Conservation (phyloP, 1,284 basidiomycete genomes). For the Tylopilus orsonianus region DNA sequence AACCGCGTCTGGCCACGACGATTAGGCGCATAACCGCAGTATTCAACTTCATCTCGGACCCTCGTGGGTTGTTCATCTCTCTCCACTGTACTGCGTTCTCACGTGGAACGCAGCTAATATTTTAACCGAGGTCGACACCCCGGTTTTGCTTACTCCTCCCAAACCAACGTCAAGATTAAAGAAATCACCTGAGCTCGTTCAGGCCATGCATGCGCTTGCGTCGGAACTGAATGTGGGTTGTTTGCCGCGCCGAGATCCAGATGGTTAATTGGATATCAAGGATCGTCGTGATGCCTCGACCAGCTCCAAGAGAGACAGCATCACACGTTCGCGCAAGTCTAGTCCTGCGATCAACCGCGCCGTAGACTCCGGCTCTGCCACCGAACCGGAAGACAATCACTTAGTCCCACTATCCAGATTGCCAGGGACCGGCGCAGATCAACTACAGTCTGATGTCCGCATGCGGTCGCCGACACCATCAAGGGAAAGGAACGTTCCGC, state of each 20-base stretch:
- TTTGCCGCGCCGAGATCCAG: slow-evolving; percentile 1
- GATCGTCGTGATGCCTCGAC: slow-evolving; percentile 9
- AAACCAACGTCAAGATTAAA: slow-evolving; percentile 18
- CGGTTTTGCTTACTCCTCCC: slow-evolving; percentile 33
- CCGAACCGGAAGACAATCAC: slow-evolving; percentile 46
- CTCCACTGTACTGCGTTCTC: slow-evolving; percentile 4
- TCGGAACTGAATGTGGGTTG: slow-evolving; percentile 21
- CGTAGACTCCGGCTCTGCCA: slow-evolving; percentile 44
- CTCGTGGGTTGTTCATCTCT: slow-evolving; percentile 48
- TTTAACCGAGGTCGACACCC: slow-evolving; percentile 40
- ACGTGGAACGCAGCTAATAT: slow-evolving; percentile 37
- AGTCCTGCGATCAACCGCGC: slow-evolving; percentile 22
- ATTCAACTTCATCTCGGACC: slow-evolving; percentile 59
- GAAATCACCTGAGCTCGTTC: slow-evolving; percentile 9
- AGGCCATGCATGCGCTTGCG: slow-evolving; percentile 3
- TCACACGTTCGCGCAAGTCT: slow-evolving; percentile 8
- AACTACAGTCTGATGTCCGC: slow-evolving; percentile 15
- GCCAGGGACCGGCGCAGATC: slow-evolving; percentile 11
- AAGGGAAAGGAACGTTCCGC: slow-evolving; percentile 15
- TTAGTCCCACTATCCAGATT: slow-evolving; percentile 2
- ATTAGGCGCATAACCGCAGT: slow-evolving; percentile 68
- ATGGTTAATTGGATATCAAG: slow-evolving; percentile 19
- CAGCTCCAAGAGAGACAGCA: slow-evolving; percentile 7
- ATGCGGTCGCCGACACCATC: slow-evolving; percentile 27
- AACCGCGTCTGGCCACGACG: slow-evolving; percentile 61